Evolutionary conservation across 805 yeast genomes (phyloP), one percentile per base, ranked within the genome.

Genomic region (Cyberlindnera mississippiensis): DNA sequence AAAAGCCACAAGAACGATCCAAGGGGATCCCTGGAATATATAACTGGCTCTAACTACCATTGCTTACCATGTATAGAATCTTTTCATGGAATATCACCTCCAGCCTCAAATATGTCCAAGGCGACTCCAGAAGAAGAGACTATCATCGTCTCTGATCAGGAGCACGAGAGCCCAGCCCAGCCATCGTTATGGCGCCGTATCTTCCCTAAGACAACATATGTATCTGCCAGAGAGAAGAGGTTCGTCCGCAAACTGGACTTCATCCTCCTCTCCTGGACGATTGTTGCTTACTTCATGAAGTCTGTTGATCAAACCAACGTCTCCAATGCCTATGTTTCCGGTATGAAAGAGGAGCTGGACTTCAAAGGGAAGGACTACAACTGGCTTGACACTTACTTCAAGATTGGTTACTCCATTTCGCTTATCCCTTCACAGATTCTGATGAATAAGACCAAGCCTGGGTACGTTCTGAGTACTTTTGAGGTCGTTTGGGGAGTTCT

Each of bases 401-500:
- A 69, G 35, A 76, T 81, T 15, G 91, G 88, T 37, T 67, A 77
- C 36, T 73, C 77, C 33, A 65, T 85, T 4, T 76, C 80, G 50
- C 81, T 80, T 56, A 60, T 83, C 40, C 90, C 90, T 0, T 79
- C 80, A 63, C 71, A 78, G 67, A 78, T 75, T 51, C 54, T 81
- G 17, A 63, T 85, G 40, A 76, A 78, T 31, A 70, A 78, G 29
- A 63, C 68, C 28, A 82, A 83, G 6, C 65, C 82, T 43, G 76
- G 74, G 37, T 45, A 56, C 10, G 52, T 62, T 66, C 67, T 60
- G 30, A 82, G 83, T 2, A 44, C 64, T 3, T 67, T 75, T 60
- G 93, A 85, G 55, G 51, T 82, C 29, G 66, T 76, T 28, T 85
- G 93, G 95, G 75, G 86, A 1, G 63, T 82, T 40, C 71, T 82